phyloP scores from a whole-genome alignment of 352 stramenopile species.

The Phytophthora agathidicida region DNA sequence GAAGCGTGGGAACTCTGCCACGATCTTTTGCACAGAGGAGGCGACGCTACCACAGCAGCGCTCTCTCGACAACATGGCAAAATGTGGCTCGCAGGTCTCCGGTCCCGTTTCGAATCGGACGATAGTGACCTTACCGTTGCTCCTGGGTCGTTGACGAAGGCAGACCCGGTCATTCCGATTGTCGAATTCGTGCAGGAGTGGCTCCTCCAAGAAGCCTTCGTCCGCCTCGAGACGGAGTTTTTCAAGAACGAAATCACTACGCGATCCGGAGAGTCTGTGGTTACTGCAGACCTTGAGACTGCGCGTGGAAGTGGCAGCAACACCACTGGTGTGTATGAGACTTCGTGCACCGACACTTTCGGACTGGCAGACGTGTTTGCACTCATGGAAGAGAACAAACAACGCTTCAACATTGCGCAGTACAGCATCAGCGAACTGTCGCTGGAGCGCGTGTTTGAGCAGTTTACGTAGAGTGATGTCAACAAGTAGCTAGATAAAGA shows the following conservation, averaged over 20 bases:
- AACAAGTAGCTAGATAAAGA: not conserved
- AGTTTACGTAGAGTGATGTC: constrained; percentile 80
- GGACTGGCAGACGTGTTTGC: constrained; percentile 81
- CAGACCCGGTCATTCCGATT: constrained; percentile 35
- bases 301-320: constrained; percentile 58
- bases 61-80: constrained; percentile 32
- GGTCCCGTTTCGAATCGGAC: constrained; percentile 44
- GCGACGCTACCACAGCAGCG: constrained; percentile 14
- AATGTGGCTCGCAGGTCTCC: constrained; percentile 51
- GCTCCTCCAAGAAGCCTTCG: constrained; percentile 76
- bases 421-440: constrained; percentile 93
- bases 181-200: constrained; percentile 79
- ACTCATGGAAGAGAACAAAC: constrained; percentile 80
- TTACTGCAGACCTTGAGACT: constrained; percentile 50
- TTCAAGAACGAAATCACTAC: constrained; percentile 53
- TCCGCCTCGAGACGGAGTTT: constrained; percentile 54
- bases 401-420: constrained; percentile 73
- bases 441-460: constrained; percentile 94
- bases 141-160: not conserved
- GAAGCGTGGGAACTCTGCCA: constrained; percentile 62
- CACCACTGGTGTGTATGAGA: constrained; percentile 71
- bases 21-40: constrained; percentile 29
- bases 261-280: constrained; percentile 53
- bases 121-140: constrained; percentile 13
- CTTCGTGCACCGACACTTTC: constrained; percentile 65